These are phyloP conservation scores for Echinochloa phyllopogon DNA, from an alignment of 176 grass and related monocot genomes.

Conservation along the genomic window DNA sequence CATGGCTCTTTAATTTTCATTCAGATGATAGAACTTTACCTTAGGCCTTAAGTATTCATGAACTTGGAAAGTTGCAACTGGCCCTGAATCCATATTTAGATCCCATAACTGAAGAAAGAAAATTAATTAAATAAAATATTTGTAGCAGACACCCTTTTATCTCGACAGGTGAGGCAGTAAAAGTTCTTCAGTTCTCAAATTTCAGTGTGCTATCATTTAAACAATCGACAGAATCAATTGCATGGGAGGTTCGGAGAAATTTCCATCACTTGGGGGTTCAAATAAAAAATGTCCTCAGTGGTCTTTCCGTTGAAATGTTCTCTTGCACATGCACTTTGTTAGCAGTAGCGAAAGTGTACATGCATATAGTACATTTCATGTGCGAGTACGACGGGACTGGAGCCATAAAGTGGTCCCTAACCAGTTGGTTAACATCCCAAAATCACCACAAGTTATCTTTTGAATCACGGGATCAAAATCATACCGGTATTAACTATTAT, in stretches of 20 bases:
- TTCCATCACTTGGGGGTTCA: background rate
- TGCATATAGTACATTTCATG: no score
- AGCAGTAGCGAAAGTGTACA: no score
- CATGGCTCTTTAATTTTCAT: constrained; percentile 34
- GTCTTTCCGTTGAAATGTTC: no score
- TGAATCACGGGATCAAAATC: constrained; percentile 12
- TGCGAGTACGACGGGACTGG: no score
- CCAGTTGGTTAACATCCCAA: background rate
- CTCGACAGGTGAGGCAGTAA: background rate
- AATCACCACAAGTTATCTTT: constrained; percentile 19
- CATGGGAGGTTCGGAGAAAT: background rate
- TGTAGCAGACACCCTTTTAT: constrained; percentile 21
- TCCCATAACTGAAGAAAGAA: constrained; percentile 78
- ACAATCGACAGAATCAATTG: constrained; percentile 13
- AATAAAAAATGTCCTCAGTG: background rate
- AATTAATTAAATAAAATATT: background rate
- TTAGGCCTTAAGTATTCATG: constrained; percentile 91
- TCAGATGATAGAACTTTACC: constrained; percentile 57
- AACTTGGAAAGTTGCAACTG: constrained; percentile 85
- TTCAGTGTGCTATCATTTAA: background rate
- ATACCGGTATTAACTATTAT: background rate
- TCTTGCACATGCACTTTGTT: no score
- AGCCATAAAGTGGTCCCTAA: background rate
- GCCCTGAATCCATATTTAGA: constrained; percentile 91
- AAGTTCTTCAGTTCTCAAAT: constrained; percentile 28